Conservation (phyloP, 192 early-diverging fungal species). For the Coemansia sp. region DNA sequence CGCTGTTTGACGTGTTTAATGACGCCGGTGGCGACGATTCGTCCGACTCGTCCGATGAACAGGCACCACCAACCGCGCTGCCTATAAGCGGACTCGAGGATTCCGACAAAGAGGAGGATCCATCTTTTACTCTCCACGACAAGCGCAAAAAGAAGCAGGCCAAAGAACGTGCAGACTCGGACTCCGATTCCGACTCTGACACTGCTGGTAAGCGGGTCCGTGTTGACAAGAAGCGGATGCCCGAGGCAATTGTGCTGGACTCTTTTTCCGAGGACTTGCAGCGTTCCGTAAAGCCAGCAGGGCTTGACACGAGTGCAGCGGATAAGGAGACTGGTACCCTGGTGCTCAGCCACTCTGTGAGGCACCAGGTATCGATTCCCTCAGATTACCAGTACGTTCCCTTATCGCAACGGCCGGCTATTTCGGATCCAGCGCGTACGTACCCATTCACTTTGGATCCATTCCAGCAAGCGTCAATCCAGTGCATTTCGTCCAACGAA, state of each 20-base stretch:
- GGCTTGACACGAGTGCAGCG: conserved; percentile 52
- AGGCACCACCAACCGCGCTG: neutral
- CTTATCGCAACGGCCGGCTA: conserved; percentile 78
- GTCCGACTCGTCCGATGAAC: conserved; percentile 8
- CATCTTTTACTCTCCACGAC: neutral
- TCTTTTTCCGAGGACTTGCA: conserved; percentile 66
- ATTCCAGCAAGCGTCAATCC: conserved; percentile 86
- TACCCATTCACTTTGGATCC: conserved; percentile 91
- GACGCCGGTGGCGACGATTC: conserved; percentile 21
- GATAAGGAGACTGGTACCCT: conserved; percentile 51
- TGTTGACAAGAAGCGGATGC: conserved; percentile 13
- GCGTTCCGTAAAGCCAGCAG: conserved; percentile 62
- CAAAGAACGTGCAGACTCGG: neutral
- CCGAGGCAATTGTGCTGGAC: conserved; percentile 60
- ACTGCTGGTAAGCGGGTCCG: conserved; percentile 31
- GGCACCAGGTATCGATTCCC: conserved; percentile 94
- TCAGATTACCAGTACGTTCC: conserved; percentile 80
- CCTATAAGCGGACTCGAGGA: conserved; percentile 2
- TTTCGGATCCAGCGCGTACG: conserved; percentile 73
- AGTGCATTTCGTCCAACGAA: conserved; percentile 86
- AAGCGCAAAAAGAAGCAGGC: conserved; percentile 1
- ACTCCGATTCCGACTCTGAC: too few relatives aligned
- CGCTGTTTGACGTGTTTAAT: conserved; percentile 51
- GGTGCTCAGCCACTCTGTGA: conserved; percentile 62
- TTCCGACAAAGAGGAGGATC: neutral